Percentiles rank a stretch among this genome's conserved stretches.
phyloP scores from a whole-genome alignment of 768 basidiomycete genomes.

The Scleroderma bovista region DNA sequence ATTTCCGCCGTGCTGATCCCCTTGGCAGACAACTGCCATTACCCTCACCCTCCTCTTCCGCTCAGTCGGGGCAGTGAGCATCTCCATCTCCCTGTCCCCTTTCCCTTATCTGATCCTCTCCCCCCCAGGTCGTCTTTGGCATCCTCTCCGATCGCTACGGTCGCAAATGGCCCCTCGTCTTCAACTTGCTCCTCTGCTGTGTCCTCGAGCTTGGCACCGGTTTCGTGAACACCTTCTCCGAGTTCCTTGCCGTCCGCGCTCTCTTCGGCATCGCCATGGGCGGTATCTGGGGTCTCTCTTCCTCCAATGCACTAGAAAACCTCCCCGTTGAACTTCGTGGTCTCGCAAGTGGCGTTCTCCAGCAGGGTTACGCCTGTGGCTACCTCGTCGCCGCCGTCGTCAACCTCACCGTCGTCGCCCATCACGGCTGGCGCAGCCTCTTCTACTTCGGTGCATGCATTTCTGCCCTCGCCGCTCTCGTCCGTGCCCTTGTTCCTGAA shows the following conservation, averaged over 20 bases:
- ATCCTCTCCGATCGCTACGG: conserved; percentile 85
- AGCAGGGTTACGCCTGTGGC: conserved; percentile 86
- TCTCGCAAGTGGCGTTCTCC: conserved; percentile 76
- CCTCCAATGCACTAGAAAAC: conserved; percentile 83
- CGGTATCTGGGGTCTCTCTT: conserved; percentile 82
- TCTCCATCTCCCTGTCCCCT: background rate
- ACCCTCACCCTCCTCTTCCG: conserved; percentile 93
- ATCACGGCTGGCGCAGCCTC: conserved; percentile 60
- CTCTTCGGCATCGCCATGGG: conserved; percentile 89
- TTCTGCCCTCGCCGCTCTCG: conserved; percentile 57
- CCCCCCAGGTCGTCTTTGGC: conserved; percentile 60
- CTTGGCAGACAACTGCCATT: conserved; percentile 65
- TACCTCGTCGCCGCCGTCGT: conserved; percentile 81
- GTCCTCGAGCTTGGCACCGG: conserved; percentile 74
- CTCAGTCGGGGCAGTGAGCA: conserved; percentile 60
- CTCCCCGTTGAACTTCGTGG: conserved; percentile 85
- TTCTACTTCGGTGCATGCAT: conserved; percentile 80
- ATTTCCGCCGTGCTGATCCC: background rate
- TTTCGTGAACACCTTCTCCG: conserved; percentile 68
- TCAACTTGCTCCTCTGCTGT: conserved; percentile 66
- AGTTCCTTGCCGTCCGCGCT: conserved; percentile 79
- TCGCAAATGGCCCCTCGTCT: conserved; percentile 88
- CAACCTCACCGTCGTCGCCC: conserved; percentile 57
- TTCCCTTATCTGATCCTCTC: background rate
- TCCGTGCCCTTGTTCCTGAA: conserved; percentile 73